Base-by-base conservation (phyloP, 2,329 filamentous ascomycete species). In the Clarireedia hainanense region DNA sequence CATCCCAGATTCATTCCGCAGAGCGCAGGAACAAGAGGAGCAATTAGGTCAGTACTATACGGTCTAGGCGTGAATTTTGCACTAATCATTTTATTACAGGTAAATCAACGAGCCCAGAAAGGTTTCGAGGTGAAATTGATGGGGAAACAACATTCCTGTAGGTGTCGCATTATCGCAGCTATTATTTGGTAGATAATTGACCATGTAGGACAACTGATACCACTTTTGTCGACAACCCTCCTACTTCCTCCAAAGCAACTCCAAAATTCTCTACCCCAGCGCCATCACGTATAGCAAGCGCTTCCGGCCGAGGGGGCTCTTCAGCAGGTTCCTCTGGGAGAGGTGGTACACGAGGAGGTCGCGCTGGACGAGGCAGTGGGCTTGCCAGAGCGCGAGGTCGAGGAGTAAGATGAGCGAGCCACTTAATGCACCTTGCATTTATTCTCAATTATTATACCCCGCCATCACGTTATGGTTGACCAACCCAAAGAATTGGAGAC, bases 221-320 rank as follows among this genome's bases (percentile, higher is more conserved):
- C 5, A 89, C 89, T 1, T 96, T 96, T 67, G 83, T 96, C 55
- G 90, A 96, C 36, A 89, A 96, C 65, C 91, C 91, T 6, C 72
- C 79, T 2, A 73, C 74, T n/a, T 73, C 79, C 14, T 76, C 76
- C 24, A 82, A 76, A 63, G 69, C 77, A 26, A 73, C 73, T 5
- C 69, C 74, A 58, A 76, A 75, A 60, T 67, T 65, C 47, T 57
- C 66, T 27, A 68, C 65, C 40, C 67, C 68, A 17, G 67, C 62
- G 50, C 65, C 64, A 58, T 65, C 66, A 36, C 59, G 65, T 39
- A 63, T 60, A 63, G 61, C 56, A 52, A 43, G 39, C 40, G 34
- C 48, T 36, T 56, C 54, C 30, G 15, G 34, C 24, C 54, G 54
- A 45, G 52, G 52, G 37, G 61, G 63, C 30, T 52, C 55, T 53